phyloP scores from a whole-genome alignment of 345 rosid species.

The Pistacia integerrima region DNA sequence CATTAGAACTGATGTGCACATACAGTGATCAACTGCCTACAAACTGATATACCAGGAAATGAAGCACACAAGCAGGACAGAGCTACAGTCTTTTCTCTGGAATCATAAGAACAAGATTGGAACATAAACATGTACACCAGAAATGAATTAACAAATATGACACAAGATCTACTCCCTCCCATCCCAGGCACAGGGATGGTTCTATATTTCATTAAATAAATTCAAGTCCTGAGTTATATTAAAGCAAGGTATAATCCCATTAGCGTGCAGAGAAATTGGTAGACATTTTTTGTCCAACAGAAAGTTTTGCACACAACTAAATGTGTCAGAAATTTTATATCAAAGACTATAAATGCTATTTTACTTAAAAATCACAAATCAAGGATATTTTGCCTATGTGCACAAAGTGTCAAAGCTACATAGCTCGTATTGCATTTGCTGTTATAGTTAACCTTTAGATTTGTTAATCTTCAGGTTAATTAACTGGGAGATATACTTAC shows the following conservation, averaged over 20 bases:
- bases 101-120: neutral
- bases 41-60: neutral
- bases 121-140: neutral
- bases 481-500: slow-evolving; percentile 31
- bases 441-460: slow-evolving; percentile 1
- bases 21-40: too few species aligned
- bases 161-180: slow-evolving; percentile 16
- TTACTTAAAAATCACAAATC: neutral
- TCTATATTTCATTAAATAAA: neutral
- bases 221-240: neutral
- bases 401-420: neutral
- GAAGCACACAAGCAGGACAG: neutral
- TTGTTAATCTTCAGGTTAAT: neutral
- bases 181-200: neutral
- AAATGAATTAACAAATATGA: slow-evolving; percentile 27
- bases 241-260: neutral
- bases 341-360: neutral
- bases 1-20: too few species aligned
- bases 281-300: neutral
- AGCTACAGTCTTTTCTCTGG: neutral
- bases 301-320: neutral
- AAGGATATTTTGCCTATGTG: neutral
- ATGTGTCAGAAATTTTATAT: neutral
- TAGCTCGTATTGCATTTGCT: neutral
- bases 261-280: neutral